Evolutionary conservation across 306 rosid species (phyloP), one percentile per base, ranked within the genome.

Genomic region (Casuarina equisetifolia): DNA sequence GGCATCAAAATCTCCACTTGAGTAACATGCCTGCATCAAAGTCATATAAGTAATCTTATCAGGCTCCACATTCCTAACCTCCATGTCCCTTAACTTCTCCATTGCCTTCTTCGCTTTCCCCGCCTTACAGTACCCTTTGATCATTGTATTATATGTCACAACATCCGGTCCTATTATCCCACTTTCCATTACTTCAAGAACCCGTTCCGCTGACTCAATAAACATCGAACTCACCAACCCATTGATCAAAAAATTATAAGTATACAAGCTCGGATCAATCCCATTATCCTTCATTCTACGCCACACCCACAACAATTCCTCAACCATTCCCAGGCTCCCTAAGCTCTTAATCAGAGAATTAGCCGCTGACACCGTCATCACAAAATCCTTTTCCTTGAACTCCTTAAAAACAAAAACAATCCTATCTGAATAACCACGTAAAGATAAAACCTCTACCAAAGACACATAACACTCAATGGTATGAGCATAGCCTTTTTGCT

Each of bases 281-380:
- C 86, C 86, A 72, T 86, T 82, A 74, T 91, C 89, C 55, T 84
- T 91, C 97, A 92, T 88, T 53, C 80, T 80, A n/a, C 96, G 85
- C 91, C 97, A 91, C 11, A 92, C 93, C 89, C 93, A 91, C 51
- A 95, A 75, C 84, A 92, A 74, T 72, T 91, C 98, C 76, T 91
- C 92, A 58, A 95, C 86, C 77, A 92, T 75, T 5, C 93, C 97
- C 62, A 82, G 81, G 46, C 82, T 63, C 12, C 97, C 93, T 50
- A 91, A 86, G 71, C 86, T 82, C 79, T 82, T 87, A 74, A 91
- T 78, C 40, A 95, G 78, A 17, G 91, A 88, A 72, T 92, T 88
- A 0, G 91, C 96, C 0, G 90, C 88, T 0, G 84, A 69, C 36
- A 76, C 38, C 4, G 79, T 91, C 85, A 95, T 84, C 5, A 87